These are phyloP conservation scores for Xerocomus minutiporus DNA, from an alignment of 1,284 basidiomycete species.

Conservation along the genomic window DNA sequence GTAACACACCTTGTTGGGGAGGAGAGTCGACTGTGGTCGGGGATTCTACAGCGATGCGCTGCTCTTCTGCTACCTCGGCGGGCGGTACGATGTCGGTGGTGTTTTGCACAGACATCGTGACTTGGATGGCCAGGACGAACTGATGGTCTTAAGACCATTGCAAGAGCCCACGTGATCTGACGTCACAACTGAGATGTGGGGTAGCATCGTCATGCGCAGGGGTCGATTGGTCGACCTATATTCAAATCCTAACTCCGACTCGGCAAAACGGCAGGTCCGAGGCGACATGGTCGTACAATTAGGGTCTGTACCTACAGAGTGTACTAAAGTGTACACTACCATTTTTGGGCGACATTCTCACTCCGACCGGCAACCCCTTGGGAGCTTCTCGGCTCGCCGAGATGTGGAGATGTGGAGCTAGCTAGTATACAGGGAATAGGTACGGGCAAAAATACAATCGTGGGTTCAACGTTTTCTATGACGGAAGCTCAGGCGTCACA, in stretches of 20 bases:
- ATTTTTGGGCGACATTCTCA: too few species aligned
- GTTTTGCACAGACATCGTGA: not conserved
- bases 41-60: conserved; percentile 20
- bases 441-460: not conserved
- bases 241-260: too few species aligned
- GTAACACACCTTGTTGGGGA: conserved; percentile 37
- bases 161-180: conserved; percentile 27
- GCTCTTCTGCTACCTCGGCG: conserved; percentile 1
- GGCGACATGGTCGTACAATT: too few species aligned
- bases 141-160: not conserved
- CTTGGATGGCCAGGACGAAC: conserved; percentile 4
- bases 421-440: too few species aligned
- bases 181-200: conserved; percentile 6
- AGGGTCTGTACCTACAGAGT: too few species aligned
- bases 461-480: not conserved
- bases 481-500: conserved; percentile 7
- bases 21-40: conserved; percentile 27
- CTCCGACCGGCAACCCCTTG: too few species aligned
- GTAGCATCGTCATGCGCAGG: too few species aligned
- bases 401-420: too few species aligned
- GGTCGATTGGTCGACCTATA: too few species aligned
- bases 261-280: too few species aligned
- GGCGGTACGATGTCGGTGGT: not conserved
- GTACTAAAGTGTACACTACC: too few species aligned
- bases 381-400: too few species aligned